Conservation (phyloP, 257 asterid genomes). For the Salvia splendens region DNA sequence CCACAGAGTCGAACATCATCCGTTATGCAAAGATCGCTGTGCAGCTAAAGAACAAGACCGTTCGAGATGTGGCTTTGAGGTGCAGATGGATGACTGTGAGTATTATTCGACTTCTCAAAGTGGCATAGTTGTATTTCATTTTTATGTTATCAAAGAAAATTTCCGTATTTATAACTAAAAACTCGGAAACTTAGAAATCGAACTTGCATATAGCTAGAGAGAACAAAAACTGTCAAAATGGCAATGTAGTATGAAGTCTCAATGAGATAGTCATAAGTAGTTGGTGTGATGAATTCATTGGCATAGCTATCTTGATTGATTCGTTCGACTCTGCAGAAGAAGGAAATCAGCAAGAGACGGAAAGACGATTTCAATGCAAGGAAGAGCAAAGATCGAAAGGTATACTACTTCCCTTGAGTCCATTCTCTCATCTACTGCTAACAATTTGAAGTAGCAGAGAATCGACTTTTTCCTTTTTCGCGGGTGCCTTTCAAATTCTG, state of each 20-base stretch:
- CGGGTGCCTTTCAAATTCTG: neutral
- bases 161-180: neutral
- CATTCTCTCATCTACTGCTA: neutral
- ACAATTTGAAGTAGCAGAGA: neutral
- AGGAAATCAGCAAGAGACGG: constrained; percentile 73
- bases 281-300: constrained; percentile 24
- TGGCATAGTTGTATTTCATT: neutral
- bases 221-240: neutral
- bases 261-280: constrained; percentile 7
- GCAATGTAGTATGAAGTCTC: neutral
- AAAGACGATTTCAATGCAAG: constrained; percentile 70
- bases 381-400: constrained; percentile 83
- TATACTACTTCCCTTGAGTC: constrained; percentile 25
- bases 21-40: constrained; percentile 91
- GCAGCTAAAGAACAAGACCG: constrained; percentile 71
- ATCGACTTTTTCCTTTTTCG: neutral
- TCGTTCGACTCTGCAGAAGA: constrained; percentile 58
- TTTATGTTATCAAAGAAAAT: constrained; percentile 12
- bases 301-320: constrained; percentile 31
- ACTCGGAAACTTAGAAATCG: neutral
- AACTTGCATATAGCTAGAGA: neutral
- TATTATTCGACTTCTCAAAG: constrained; percentile 18
- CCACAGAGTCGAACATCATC: constrained; percentile 67
- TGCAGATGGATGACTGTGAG: constrained; percentile 95
- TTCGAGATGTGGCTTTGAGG: constrained; percentile 94